Percentiles rank a stretch among this genome's conserved stretches.
Evolutionary conservation across 768 basidiomycete species (phyloP).

Genomic region (Panellus pusillus): DNA sequence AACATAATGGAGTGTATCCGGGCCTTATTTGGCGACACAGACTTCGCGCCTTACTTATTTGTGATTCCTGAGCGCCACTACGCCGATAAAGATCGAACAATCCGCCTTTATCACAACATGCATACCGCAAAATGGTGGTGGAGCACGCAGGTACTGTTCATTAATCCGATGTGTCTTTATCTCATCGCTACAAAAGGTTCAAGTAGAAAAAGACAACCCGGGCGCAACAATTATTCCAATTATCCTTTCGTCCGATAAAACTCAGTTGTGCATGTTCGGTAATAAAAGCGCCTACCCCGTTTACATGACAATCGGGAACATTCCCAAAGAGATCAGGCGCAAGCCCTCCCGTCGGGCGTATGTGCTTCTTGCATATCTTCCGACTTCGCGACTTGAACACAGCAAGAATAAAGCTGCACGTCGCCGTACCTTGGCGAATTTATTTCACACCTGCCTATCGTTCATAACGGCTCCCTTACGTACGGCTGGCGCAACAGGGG

Average conservation of each 20-base stretch:
- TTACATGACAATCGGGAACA: slow-evolving; percentile 49
- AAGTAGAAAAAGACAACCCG: slow-evolving; percentile 25
- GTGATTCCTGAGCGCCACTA: slow-evolving; percentile 35
- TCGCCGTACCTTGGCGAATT: slow-evolving; percentile 27
- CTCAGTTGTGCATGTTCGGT: slow-evolving; percentile 37
- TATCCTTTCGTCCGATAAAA: slow-evolving; percentile 48
- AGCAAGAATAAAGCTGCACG: slow-evolving; percentile 29
- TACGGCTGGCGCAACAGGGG: slow-evolving; percentile 28
- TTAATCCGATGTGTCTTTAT: too few species aligned
- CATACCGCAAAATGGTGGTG: slow-evolving; percentile 55
- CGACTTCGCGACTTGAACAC: slow-evolving; percentile 34
- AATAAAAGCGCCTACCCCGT: slow-evolving; percentile 47
- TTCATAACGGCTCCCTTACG: slow-evolving; percentile 29
- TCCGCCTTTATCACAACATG: slow-evolving; percentile 37
- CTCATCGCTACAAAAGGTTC: too few species aligned
- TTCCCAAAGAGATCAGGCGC: slow-evolving; percentile 39
- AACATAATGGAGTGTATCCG: slow-evolving; percentile 33
- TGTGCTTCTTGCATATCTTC: slow-evolving; percentile 43
- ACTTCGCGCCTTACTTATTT: slow-evolving; percentile 27
- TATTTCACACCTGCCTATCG: slow-evolving; percentile 37
- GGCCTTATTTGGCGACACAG: slow-evolving; percentile 30
- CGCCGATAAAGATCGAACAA: slow-evolving; percentile 22
- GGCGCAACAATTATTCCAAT: slow-evolving; percentile 39
- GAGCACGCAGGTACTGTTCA: slow-evolving; percentile 45
- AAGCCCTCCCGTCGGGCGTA: slow-evolving; percentile 35